Conservation (phyloP, 768 basidiomycete species). For the Pleurotus sapidus region DNA sequence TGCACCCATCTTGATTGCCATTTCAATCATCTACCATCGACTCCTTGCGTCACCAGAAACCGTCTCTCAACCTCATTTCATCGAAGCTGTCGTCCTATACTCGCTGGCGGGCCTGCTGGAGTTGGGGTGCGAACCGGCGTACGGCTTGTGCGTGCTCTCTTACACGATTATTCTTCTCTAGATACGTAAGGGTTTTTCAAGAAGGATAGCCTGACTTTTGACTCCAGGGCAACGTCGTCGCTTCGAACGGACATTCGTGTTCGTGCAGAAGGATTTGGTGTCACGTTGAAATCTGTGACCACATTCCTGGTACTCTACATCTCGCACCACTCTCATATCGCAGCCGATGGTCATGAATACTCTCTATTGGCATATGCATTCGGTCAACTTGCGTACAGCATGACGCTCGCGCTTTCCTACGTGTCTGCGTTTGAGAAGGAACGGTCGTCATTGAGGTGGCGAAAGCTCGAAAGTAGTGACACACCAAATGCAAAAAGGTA, state of each 20-base stretch:
- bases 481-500: too few species aligned
- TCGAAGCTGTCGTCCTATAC: constrained; percentile 63
- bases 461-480: not conserved
- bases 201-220: too few species aligned
- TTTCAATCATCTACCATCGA: constrained; percentile 55
- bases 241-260: constrained; percentile 71
- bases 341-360: constrained; percentile 30
- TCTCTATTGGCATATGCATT: constrained; percentile 82
- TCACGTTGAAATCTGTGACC: constrained; percentile 66
- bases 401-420: constrained; percentile 57
- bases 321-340: not conserved
- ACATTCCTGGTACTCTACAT: constrained; percentile 61
- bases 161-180: not conserved
- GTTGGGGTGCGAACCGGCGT: constrained; percentile 79
- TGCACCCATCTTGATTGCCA: constrained; percentile 54
- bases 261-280: constrained; percentile 81
- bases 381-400: constrained; percentile 79
- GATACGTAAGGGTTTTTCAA: constrained; percentile 6
- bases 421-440: constrained; percentile 11
- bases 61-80: constrained; percentile 62
- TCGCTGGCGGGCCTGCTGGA: constrained; percentile 73
- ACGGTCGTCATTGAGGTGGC: not conserved
- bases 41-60: constrained; percentile 51
- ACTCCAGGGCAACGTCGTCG: constrained; percentile 59
- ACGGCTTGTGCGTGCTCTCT: constrained; percentile 53